These are phyloP conservation scores for Salix brachista DNA, from an alignment of 345 rosid species.

Conservation along the genomic window DNA sequence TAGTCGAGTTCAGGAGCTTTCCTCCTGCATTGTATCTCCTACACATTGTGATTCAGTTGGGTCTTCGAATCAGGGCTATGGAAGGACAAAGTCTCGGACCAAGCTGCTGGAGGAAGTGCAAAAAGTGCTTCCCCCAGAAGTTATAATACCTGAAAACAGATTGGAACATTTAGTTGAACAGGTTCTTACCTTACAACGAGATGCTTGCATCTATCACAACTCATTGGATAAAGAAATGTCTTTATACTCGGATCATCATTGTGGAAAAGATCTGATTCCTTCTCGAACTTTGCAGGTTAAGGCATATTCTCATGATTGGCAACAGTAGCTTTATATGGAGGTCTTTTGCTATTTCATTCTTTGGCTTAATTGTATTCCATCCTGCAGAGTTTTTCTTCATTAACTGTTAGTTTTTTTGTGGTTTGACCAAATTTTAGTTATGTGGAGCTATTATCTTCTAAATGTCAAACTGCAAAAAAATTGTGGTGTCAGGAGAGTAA, in stretches of 20 bases:
- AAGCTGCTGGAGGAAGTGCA: conserved; percentile 53
- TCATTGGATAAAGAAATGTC: conserved; percentile 53
- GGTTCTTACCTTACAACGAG: conserved; percentile 56
- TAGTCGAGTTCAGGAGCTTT: conserved; percentile 52
- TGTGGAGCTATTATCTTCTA: not conserved
- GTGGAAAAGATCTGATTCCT: conserved; percentile 65
- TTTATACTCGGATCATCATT: conserved; percentile 58
- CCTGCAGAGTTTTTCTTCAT: not conserved
- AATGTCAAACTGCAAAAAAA: not conserved
- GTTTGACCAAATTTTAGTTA: not conserved
- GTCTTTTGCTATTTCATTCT: not conserved
- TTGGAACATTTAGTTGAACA: conserved; percentile 67
- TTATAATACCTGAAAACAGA: conserved; percentile 59
- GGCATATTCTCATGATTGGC: not conserved
- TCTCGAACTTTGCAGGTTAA: conserved; percentile 65
- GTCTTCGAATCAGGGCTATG: conserved; percentile 27
- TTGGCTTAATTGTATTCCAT: not conserved
- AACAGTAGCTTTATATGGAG: not conserved
- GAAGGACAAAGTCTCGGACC: conserved; percentile 37
- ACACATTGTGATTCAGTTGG: conserved; percentile 17
- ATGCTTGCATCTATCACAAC: conserved; percentile 63
- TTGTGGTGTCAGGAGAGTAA: not conserved
- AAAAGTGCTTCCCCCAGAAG: conserved; percentile 58
- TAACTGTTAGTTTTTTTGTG: not conserved
- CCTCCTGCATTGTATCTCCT: conserved; percentile 45